phyloP scores from a whole-genome alignment of 1,284 basidiomycete species.

The Ustilago cynodontis region DNA sequence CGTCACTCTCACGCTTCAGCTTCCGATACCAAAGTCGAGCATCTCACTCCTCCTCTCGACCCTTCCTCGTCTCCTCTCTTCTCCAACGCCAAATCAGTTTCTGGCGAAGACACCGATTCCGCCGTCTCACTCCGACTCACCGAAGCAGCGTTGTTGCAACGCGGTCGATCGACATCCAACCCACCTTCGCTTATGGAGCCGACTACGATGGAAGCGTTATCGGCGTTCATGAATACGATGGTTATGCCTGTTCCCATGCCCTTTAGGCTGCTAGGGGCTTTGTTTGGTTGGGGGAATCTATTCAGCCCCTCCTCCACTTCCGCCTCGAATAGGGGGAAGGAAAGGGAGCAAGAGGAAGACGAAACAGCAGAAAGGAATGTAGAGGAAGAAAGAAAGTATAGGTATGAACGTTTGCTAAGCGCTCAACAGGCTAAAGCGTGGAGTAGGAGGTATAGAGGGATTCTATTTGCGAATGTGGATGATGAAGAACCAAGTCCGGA shows the following conservation, averaged over 20 bases:
- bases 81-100: slow-evolving; percentile 31
- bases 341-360: slow-evolving; percentile 2
- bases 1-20: slow-evolving; percentile 8
- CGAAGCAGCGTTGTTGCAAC: slow-evolving; percentile 40
- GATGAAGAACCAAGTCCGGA: slow-evolving; percentile 45
- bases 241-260: slow-evolving; percentile 56
- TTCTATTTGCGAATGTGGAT: slow-evolving; percentile 51
- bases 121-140: slow-evolving; percentile 23
- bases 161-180: slow-evolving; percentile 22
- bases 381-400: slow-evolving; percentile 37
- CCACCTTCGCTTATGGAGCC: slow-evolving; percentile 37
- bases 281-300: slow-evolving; percentile 43
- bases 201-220: slow-evolving; percentile 47
- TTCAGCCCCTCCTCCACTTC: slow-evolving; percentile 18
- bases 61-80: slow-evolving; percentile 35
- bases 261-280: slow-evolving; percentile 38
- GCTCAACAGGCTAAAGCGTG: slow-evolving; percentile 55
- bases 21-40: slow-evolving; percentile 15
- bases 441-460: slow-evolving; percentile 44
- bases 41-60: slow-evolving; percentile 5
- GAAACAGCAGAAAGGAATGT: slow-evolving; percentile 16
- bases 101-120: slow-evolving; percentile 27
- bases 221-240: slow-evolving; percentile 51
- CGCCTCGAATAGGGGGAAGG: neutral
- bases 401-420: slow-evolving; percentile 47